phyloP scores from a whole-genome alignment of 805 yeast genomes.

The Ogataea pilisensis region DNA sequence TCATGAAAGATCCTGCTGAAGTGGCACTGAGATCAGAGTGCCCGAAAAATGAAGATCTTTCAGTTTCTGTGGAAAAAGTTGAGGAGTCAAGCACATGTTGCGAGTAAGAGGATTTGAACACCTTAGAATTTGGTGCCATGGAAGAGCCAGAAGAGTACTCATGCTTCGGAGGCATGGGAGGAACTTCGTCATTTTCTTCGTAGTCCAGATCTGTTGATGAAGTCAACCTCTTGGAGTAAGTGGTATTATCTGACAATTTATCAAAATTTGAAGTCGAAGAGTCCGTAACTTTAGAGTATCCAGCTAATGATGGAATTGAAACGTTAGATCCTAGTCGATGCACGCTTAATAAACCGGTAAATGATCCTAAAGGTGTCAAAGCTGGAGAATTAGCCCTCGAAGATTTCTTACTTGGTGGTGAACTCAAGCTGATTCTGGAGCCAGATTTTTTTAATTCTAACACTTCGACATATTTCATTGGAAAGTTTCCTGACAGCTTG shows the following conservation, averaged over 20 bases:
- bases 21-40: conserved; percentile 81
- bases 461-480: conserved; percentile 75
- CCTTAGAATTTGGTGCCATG: conserved; percentile 9
- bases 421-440: conserved; percentile 19
- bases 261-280: conserved; percentile 1
- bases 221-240: neutral
- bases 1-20: conserved; percentile 78
- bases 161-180: conserved; percentile 40
- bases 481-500: conserved; percentile 80
- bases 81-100: conserved; percentile 29
- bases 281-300: conserved; percentile 4
- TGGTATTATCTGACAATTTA: conserved; percentile 8
- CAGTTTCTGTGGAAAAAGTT: conserved; percentile 32
- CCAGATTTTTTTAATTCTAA: conserved; percentile 31
- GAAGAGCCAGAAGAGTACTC: conserved; percentile 6
- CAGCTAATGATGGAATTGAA: conserved; percentile 13
- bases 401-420: conserved; percentile 8
- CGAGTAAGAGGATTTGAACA: conserved; percentile 21
- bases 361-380: conserved; percentile 16
- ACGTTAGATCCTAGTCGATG: conserved; percentile 12
- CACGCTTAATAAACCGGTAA: conserved; percentile 12
- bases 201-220: conserved; percentile 2
- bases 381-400: conserved; percentile 4
- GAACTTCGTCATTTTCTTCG: conserved; percentile 10
- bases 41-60: conserved; percentile 42